These are phyloP conservation scores for Rhodotorula graminis DNA, from an alignment of 768 basidiomycete species.

Conservation along the genomic window DNA sequence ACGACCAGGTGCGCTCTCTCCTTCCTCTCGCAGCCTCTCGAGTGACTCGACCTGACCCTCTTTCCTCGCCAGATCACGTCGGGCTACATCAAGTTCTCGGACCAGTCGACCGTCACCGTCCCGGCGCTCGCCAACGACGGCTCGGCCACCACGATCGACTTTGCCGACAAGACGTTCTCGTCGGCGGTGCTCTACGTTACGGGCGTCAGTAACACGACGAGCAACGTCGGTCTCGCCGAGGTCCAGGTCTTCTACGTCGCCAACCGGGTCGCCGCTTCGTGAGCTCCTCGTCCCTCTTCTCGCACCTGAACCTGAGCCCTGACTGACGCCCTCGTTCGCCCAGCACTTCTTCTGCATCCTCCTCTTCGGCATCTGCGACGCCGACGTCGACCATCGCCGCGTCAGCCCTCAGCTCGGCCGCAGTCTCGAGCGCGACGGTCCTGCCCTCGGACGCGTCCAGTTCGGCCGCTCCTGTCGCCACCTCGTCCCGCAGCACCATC, in stretches of 20 bases:
- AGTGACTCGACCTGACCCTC: background rate
- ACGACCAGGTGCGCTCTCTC: constrained; percentile 15
- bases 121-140: constrained; percentile 16
- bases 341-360: background rate
- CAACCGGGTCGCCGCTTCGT: background rate
- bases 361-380: too few relatives aligned
- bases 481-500: too few relatives aligned
- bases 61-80: background rate
- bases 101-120: constrained; percentile 9
- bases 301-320: background rate
- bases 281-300: background rate
- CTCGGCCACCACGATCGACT: constrained; percentile 10
- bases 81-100: constrained; percentile 17
- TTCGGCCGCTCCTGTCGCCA: too few relatives aligned
- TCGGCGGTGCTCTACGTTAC: background rate
- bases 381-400: too few relatives aligned
- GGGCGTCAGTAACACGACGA: background rate
- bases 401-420: too few relatives aligned
- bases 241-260: constrained; percentile 9
- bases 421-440: too few relatives aligned
- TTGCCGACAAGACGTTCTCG: background rate
- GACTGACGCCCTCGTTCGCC: background rate
- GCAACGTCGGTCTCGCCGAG: constrained; percentile 15
- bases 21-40: background rate
- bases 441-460: too few relatives aligned